These are phyloP conservation scores for Aspergillus sp. DNA, from an alignment of 2,329 filamentous ascomycete species.

Conservation along the genomic window DNA sequence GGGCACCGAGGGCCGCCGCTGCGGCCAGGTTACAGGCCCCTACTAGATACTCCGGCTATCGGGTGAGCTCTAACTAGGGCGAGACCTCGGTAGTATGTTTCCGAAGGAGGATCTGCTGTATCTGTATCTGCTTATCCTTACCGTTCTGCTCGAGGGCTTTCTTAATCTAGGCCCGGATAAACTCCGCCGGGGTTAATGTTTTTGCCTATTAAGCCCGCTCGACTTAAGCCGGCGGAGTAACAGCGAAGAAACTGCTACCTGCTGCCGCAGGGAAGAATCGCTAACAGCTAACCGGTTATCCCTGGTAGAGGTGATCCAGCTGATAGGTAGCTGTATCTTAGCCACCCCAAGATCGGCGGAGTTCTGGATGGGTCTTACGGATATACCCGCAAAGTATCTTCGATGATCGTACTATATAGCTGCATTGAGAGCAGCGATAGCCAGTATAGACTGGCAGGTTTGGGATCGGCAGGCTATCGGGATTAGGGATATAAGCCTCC, in stretches of 20 bases:
- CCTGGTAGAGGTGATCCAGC: background rate
- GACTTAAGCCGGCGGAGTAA: background rate
- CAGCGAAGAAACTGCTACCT: background rate
- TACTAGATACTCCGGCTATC: constrained; percentile 1
- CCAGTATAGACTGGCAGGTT: background rate
- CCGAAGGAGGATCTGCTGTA: background rate
- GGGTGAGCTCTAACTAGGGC: background rate
- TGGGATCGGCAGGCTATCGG: background rate
- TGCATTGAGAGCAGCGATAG: background rate
- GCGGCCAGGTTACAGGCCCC: background rate
- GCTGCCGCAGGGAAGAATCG: background rate
- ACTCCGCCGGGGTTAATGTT: background rate
- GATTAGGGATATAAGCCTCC: background rate
- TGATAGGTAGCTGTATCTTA: background rate
- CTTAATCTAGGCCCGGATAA: background rate
- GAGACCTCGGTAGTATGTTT: background rate
- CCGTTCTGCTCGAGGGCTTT: background rate
- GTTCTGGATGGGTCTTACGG: background rate
- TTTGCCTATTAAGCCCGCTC: background rate
- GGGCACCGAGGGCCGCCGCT: background rate
- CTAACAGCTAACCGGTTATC: background rate
- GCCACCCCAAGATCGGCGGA: background rate
- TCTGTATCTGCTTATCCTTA: background rate
- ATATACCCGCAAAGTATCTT: background rate
- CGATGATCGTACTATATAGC: background rate